Conservation (phyloP, 805 yeast genomes). For the Wickerhamiella siamensis region DNA sequence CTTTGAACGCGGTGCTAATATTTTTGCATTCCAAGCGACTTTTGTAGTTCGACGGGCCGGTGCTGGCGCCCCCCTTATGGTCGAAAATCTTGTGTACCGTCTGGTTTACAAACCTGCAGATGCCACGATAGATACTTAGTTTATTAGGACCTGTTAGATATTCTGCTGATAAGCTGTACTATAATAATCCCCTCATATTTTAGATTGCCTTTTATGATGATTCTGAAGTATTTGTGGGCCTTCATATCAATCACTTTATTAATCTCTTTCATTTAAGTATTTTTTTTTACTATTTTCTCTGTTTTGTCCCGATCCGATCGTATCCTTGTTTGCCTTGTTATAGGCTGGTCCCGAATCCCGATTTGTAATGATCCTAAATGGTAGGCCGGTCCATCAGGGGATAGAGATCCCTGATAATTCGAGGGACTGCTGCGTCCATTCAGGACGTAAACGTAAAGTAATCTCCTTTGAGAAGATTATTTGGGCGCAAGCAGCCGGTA, state of each 20-base stretch:
- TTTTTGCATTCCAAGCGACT: slow-evolving; percentile 24
- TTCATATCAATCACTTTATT: too few relatives aligned
- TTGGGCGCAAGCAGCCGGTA: neutral
- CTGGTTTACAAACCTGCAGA: slow-evolving; percentile 24
- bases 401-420: neutral
- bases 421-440: neutral
- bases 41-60: slow-evolving; percentile 18
- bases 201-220: too few relatives aligned
- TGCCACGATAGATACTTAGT: slow-evolving; percentile 13
- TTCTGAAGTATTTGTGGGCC: too few relatives aligned
- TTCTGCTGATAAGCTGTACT: too few relatives aligned
- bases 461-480: neutral
- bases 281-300: too few relatives aligned
- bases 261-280: too few relatives aligned
- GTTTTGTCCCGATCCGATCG: too few relatives aligned
- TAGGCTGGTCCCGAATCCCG: neutral
- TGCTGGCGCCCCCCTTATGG: slow-evolving; percentile 9
- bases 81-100: slow-evolving; percentile 24
- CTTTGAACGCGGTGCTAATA: slow-evolving; percentile 18
- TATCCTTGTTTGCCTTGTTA: neutral
- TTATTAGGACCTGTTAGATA: too few relatives aligned
- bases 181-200: too few relatives aligned
- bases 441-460: neutral
- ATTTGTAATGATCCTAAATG: neutral
- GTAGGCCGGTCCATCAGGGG: neutral